Base-by-base conservation (phyloP, 352 stramenopile species). In the Globisporangium splendens region DNA sequence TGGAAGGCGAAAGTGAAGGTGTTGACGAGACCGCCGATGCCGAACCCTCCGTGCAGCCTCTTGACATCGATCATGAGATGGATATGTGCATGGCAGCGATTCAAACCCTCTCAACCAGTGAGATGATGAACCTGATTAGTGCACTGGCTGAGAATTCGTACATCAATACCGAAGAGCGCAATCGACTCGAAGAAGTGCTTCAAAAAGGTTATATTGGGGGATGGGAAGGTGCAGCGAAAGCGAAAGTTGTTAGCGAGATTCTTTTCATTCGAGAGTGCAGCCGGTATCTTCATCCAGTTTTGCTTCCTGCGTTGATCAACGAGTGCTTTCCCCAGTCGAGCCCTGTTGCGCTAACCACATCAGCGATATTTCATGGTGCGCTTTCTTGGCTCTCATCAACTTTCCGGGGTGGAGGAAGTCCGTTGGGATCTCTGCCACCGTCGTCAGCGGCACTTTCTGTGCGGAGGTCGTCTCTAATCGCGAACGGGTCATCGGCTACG, bases 191-290 rank as follows among this genome's bases (percentile, higher is more conserved):
- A 61, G 82, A 91, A 54, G 63, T 93, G 28, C 72, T 93, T 8
- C 83, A 91, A 47, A 88, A 89, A 44, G 84, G 84, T 0, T 91
- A 91, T 49, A 91, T 93, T 24, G 82, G 79, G 46, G 79, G 81
- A 2, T 91, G 84, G 84, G 84, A 91, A 54, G 72, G 60, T 18
- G 86, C 74, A 1, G 82, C 84, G 24, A 91, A 91, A 60, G 22
- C 66, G 3, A 77, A 81, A 21, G 80, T 95, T 4, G 21, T 91
- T 28, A 65, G 67, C 4, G 88, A 91, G 51, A 63, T 95, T 38
- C 75, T 75, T 6, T 91, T 92, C 56, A 77, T 93, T 17, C 79
- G 83, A 6, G 75, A 91, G 46, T 91, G 83, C 59, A 92, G 76
- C 55, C 73, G 75, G 7, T 90, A 72, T 42, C 55, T 90, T 31